These are phyloP conservation scores for Lagenidium sp. DNA, from an alignment of 352 stramenopile genomes.

Conservation along the genomic window DNA sequence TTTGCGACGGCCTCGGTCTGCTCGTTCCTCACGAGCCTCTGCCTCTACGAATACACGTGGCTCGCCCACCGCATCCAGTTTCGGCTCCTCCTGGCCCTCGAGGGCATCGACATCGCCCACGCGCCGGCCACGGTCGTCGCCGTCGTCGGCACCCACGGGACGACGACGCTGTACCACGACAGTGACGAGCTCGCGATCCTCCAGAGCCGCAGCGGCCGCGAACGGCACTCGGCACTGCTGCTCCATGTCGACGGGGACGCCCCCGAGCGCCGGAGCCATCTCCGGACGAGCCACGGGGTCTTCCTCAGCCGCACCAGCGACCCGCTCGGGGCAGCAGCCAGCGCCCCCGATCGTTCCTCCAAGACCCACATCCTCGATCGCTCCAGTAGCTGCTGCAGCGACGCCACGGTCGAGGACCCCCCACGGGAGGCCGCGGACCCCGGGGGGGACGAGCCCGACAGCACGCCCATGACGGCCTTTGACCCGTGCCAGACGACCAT, in stretches of 20 bases:
- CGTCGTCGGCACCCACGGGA: neutral
- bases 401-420: neutral
- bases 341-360: too few relatives aligned
- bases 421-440: neutral
- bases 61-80: constrained; percentile 55
- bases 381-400: too few relatives aligned
- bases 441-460: neutral
- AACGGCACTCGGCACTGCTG: neutral
- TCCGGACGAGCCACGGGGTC: neutral
- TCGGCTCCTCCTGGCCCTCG: constrained; percentile 24
- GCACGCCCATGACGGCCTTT: neutral
- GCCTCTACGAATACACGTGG: constrained; percentile 71
- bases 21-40: constrained; percentile 49
- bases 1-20: constrained; percentile 61
- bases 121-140: neutral
- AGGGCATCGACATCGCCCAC: constrained; percentile 7
- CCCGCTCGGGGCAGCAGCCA: neutral
- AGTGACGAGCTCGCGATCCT: neutral
- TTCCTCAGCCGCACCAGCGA: neutral
- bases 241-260: neutral
- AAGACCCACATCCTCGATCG: too few relatives aligned
- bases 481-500: neutral
- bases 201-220: neutral
- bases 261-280: neutral
- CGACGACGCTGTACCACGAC: neutral